A percentile compares a stretch with the other conserved stretches of the same genome.
phyloP scores from a whole-genome alignment of 495 filamentous ascomycete species.

The Hypomontagnella monticulosa region DNA sequence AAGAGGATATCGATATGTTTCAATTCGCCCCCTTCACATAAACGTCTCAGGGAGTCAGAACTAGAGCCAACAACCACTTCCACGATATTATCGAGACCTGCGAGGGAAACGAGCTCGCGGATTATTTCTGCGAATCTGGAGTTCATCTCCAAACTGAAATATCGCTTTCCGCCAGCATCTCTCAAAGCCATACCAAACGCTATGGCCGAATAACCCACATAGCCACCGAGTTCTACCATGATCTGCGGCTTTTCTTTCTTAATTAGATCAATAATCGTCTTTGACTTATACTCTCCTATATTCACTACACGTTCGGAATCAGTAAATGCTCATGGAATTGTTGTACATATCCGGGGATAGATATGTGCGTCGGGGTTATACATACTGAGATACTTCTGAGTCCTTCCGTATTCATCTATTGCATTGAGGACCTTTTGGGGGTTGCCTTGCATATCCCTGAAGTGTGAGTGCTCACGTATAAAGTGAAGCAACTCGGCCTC shows the following conservation, averaged over 20 bases:
- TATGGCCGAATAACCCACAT: slow-evolving; percentile 82
- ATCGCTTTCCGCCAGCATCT: slow-evolving; percentile 66
- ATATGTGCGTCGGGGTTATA: no score
- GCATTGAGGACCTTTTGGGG: slow-evolving; percentile 69
- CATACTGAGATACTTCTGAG: slow-evolving; percentile 68
- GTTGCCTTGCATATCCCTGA: slow-evolving; percentile 68
- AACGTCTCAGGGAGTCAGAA: slow-evolving; percentile 64
- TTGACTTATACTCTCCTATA: slow-evolving; percentile 76
- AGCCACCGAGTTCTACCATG: slow-evolving; percentile 84
- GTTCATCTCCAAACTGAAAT: slow-evolving; percentile 73
- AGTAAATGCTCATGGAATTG: not conserved
- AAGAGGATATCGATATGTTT: slow-evolving; percentile 72
- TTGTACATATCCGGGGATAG: not conserved
- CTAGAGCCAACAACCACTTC: slow-evolving; percentile 73
- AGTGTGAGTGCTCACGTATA: slow-evolving; percentile 65
- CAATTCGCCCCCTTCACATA: slow-evolving; percentile 62
- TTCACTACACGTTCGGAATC: slow-evolving; percentile 60
- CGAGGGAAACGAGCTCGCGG: slow-evolving; percentile 69
- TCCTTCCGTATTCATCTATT: slow-evolving; percentile 76
- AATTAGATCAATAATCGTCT: slow-evolving; percentile 72
- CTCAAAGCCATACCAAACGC: slow-evolving; percentile 72
- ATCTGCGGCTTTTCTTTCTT: slow-evolving; percentile 67
- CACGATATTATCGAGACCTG: slow-evolving; percentile 72
- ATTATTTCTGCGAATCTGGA: slow-evolving; percentile 73
- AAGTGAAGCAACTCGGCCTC: slow-evolving; percentile 77